Evolutionary conservation across 257 asterid genomes (phyloP).

Genomic region (Solanum pennellii): DNA sequence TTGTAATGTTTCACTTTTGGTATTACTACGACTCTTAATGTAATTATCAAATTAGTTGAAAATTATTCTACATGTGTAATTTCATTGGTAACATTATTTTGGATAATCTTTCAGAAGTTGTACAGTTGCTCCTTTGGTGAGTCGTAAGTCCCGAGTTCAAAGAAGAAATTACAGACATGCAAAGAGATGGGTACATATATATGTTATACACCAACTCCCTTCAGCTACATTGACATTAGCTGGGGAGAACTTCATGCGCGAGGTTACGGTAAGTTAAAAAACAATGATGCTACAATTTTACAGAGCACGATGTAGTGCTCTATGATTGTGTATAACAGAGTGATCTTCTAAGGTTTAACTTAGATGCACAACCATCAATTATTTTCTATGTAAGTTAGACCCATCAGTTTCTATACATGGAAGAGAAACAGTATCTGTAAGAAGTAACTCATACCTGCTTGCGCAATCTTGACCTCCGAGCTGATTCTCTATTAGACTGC

Average conservation of each 20-base stretch:
- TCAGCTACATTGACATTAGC: neutral
- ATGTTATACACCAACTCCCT: neutral
- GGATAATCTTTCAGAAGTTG: neutral
- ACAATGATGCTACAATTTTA: neutral
- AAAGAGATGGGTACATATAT: neutral
- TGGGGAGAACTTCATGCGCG: neutral
- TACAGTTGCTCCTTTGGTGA: neutral
- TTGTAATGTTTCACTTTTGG: neutral
- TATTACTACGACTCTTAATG: neutral
- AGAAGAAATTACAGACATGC: neutral
- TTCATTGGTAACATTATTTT: neutral
- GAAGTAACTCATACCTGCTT: conserved; percentile 56
- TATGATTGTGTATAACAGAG: neutral
- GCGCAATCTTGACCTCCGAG: conserved; percentile 92
- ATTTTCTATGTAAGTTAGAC: neutral
- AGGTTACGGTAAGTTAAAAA: neutral
- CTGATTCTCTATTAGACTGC: conserved; percentile 97
- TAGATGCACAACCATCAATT: neutral
- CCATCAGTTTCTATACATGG: neutral
- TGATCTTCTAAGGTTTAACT: neutral
- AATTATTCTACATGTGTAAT: neutral
- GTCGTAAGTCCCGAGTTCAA: neutral
- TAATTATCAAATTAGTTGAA: neutral
- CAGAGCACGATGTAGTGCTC: neutral
- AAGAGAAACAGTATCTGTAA: neutral